Conservation (phyloP, 257 asterid genomes). For the Jasminum sambac region DNA sequence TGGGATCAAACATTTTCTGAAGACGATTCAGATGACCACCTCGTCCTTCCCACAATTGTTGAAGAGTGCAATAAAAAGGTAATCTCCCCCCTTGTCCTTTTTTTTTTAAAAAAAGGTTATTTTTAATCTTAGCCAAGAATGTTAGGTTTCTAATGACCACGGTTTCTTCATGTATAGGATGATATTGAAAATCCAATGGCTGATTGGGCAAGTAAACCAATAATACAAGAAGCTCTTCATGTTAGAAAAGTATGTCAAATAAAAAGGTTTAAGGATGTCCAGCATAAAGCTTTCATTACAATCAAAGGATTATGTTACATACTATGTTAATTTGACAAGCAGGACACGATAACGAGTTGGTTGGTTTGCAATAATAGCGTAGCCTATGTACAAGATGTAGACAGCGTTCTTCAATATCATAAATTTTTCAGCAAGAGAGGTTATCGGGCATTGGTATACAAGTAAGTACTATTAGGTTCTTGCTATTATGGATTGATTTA, state of each 20-base stretch:
- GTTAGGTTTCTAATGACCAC: neutral
- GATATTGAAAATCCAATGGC: constrained; percentile 23
- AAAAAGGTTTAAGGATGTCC: neutral
- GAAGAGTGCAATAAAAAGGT: too few species aligned
- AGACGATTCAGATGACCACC: neutral
- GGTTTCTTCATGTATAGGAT: constrained; percentile 24
- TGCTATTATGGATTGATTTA: too few species aligned
- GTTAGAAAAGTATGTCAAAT: constrained; percentile 36
- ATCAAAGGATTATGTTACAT: too few species aligned
- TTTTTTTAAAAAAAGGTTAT: too few species aligned
- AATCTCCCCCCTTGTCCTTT: neutral
- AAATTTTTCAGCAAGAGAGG: constrained; percentile 33
- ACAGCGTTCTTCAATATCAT: constrained; percentile 28
- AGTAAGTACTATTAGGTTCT: too few species aligned
- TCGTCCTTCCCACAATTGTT: constrained; percentile 13
- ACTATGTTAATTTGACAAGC: neutral
- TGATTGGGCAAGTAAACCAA: constrained; percentile 44
- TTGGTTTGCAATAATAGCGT: constrained; percentile 32
- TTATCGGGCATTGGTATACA: constrained; percentile 44
- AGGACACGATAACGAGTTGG: constrained; percentile 41
- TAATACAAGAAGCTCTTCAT: constrained; percentile 45
- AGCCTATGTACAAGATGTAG: constrained; percentile 19
- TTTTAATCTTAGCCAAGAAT: too few species aligned
- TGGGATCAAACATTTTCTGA: neutral
- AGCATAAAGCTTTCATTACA: too few species aligned